phyloP scores from a whole-genome alignment of 2,329 filamentous ascomycete species.

The Corniculantispora saksenae region DNA sequence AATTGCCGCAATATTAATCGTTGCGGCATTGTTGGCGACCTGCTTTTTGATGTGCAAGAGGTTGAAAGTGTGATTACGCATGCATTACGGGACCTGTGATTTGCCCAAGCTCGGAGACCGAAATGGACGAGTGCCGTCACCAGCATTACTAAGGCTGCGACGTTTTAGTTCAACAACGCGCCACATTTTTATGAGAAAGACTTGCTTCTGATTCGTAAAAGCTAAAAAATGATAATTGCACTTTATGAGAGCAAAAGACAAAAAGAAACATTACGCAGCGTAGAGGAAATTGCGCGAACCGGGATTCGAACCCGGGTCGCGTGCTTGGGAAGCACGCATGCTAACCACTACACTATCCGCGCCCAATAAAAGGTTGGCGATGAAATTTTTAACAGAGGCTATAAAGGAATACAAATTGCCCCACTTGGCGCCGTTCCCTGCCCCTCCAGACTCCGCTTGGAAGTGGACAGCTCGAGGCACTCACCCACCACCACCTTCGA shows the following conservation, averaged over 20 bases:
- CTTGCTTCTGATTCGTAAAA: neutral
- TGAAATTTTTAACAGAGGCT: neutral
- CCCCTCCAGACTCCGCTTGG: slow-evolving; percentile 8
- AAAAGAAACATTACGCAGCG: slow-evolving; percentile 11
- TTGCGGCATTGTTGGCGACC: slow-evolving; percentile 14
- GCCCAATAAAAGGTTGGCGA: slow-evolving; percentile 9
- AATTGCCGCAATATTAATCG: slow-evolving; percentile 15
- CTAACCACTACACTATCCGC: slow-evolving; percentile 22
- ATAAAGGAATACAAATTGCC: neutral
- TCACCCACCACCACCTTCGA: neutral
- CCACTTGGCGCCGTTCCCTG: slow-evolving; percentile 9
- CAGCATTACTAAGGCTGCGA: slow-evolving; percentile 13
- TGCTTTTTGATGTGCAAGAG: neutral
- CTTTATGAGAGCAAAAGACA: neutral
- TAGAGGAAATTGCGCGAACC: slow-evolving; percentile 21
- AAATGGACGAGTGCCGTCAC: slow-evolving; percentile 16
- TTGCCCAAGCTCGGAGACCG: slow-evolving; percentile 19
- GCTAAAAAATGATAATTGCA: neutral
- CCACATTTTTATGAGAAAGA: neutral
- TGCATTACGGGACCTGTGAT: slow-evolving; percentile 14
- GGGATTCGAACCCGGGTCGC: slow-evolving; percentile 22
- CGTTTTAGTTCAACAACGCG: too few relatives aligned
- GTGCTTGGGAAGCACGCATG: slow-evolving; percentile 22
- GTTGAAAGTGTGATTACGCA: slow-evolving; percentile 16
- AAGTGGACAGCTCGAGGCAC: neutral